Evolutionary conservation across 371 early-diverging fungal genomes (phyloP), one percentile per base, ranked within the genome.

Genomic region (Actinomucor elegans): DNA sequence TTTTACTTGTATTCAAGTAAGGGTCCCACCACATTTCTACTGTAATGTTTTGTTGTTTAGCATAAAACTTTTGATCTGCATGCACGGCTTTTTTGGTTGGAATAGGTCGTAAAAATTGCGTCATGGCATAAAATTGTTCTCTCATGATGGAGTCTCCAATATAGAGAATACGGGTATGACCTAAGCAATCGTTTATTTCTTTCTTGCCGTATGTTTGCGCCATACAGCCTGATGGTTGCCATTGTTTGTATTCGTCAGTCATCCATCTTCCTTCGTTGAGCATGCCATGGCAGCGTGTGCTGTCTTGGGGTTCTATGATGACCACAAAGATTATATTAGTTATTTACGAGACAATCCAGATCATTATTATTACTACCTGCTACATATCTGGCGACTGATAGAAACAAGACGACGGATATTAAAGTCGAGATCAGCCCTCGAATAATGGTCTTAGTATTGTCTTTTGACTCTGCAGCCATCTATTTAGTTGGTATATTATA

Each of bases 11-110:
- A 59, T 88, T 86, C 50, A 81, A 57, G 40, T 73, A 84, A 1
- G 88, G 86, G 40, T 88, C 85, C 86, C 86, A 88, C 69, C 78
- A 82, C 42, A 88, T 84, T 20, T 81, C 73, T 23, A 84, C 57
- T 0, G 63, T 42, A 2, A 80, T 59, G 9, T 64, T 62, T 2
- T 70, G 57, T 3, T 55, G 55, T 15, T 61, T 59, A 7, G 71
- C 63, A 1, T 52, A 51, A 36, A 59, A 59, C 15, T 44, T 37
- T 17, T 73, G 63, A 52, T 80, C 74, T 6, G 55, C 52, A 48
- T 81, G 77, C 1, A 66, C 38, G 2, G 71, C 57, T 6, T 75
- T 75, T 14, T 53, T 66, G 61, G 40, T 4, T 23, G 15, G 29
- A 1, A 61, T 64, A 0, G 67, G 67, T 6, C 74, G 62, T 8